A percentile compares a stretch with the other conserved stretches of the same genome.
Evolutionary conservation across 129 eudicot genomes (phyloP).

Genomic region (Sambucus nigra): DNA sequence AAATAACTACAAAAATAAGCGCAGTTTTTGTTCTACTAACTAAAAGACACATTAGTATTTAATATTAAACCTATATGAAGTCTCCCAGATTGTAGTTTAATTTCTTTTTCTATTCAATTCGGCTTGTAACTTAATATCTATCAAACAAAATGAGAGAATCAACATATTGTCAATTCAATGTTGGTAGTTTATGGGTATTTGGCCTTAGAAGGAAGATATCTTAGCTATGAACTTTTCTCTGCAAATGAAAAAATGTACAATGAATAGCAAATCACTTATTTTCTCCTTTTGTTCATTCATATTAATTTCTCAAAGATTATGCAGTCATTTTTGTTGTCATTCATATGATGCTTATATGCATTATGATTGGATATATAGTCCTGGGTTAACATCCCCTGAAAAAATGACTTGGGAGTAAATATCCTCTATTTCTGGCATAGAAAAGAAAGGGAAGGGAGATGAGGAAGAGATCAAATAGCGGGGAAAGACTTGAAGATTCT

Average conservation of each 20-base stretch:
- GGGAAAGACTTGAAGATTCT: too few relatives aligned
- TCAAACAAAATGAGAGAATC: background rate
- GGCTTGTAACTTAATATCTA: background rate
- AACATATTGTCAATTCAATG: background rate
- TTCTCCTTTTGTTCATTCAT: constrained; percentile 8
- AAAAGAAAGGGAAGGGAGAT: too few relatives aligned
- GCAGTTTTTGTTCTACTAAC: constrained; percentile 3
- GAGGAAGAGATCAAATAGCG: too few relatives aligned
- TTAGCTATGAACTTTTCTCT: too few relatives aligned
- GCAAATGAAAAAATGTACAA: too few relatives aligned
- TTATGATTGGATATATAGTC: background rate
- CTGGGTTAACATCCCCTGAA: too few relatives aligned
- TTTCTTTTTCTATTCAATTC: background rate
- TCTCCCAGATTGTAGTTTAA: background rate
- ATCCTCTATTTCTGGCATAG: too few relatives aligned
- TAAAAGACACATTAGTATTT: background rate
- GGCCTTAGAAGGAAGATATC: background rate
- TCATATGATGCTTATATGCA: background rate
- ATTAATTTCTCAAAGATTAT: constrained; percentile 5
- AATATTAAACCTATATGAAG: constrained; percentile 1
- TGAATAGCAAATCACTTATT: constrained; percentile 3
- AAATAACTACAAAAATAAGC: background rate
- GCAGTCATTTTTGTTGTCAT: too few relatives aligned
- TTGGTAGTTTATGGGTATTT: background rate
- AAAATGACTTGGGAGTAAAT: too few relatives aligned